Evolutionary conservation across 306 rosid genomes (phyloP).

Genomic region (Mucuna pruriens): DNA sequence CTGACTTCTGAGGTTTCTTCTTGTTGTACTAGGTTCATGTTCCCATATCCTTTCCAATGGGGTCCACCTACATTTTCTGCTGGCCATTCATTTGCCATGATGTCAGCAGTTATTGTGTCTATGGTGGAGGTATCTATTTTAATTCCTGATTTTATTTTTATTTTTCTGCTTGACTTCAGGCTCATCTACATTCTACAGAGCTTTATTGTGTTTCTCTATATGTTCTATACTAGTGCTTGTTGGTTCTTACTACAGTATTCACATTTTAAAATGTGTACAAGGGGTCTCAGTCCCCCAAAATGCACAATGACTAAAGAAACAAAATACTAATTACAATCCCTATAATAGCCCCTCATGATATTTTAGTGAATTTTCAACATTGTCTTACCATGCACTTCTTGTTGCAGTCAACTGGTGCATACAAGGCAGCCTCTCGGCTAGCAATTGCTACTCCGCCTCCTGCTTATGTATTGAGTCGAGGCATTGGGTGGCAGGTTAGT

Average conservation of each 20-base stretch:
- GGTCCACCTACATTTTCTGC: slow-evolving; percentile 99
- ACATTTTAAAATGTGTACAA: slow-evolving; percentile 21
- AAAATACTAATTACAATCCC: background rate
- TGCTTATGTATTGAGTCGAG: slow-evolving; percentile 95
- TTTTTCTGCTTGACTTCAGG: background rate
- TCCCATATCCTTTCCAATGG: slow-evolving; percentile 98
- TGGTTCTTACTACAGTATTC: background rate
- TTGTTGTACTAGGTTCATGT: slow-evolving; percentile 73
- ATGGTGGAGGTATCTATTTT: slow-evolving; percentile 88
- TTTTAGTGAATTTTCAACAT: slow-evolving; percentile 9
- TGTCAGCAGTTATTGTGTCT: slow-evolving; percentile 94
- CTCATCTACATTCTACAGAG: background rate
- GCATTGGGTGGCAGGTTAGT: slow-evolving; percentile 98
- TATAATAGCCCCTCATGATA: background rate
- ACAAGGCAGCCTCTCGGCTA: slow-evolving; percentile 89
- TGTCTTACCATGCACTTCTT: slow-evolving; percentile 28
- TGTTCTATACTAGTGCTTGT: slow-evolving; percentile 19
- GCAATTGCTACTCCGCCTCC: slow-evolving; percentile 99
- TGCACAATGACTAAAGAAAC: background rate
- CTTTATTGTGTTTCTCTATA: background rate
- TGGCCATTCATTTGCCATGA: slow-evolving; percentile 95
- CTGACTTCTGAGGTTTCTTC: slow-evolving; percentile 29
- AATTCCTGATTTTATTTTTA: background rate
- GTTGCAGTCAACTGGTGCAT: slow-evolving; percentile 90
- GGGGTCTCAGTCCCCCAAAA: background rate